A percentile compares a stretch with the other conserved stretches of the same genome.
Evolutionary conservation across 805 yeast species (phyloP).

Genomic region (Teunomyces pallodes): DNA sequence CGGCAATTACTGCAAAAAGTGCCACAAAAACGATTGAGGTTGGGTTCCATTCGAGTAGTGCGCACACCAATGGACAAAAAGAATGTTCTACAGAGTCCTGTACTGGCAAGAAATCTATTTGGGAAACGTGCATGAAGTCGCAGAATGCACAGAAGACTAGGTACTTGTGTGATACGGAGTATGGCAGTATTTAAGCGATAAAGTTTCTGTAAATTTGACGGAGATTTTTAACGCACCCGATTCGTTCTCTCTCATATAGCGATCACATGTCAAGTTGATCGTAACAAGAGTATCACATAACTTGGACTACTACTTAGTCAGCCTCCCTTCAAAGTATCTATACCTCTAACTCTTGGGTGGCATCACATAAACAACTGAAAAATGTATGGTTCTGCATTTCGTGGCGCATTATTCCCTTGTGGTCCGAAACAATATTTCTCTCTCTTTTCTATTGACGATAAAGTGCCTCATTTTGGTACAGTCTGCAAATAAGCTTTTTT

Average conservation of each 20-base stretch:
- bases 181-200: not conserved
- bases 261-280: too few relatives aligned
- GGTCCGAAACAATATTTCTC: not conserved
- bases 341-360: too few relatives aligned
- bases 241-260: not conserved
- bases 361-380: not conserved
- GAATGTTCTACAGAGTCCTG: not conserved
- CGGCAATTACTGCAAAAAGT: slow-evolving; percentile 5
- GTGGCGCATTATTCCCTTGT: not conserved
- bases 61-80: not conserved
- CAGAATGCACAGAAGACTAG: not conserved
- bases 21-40: slow-evolving; percentile 3
- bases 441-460: not conserved
- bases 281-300: too few relatives aligned
- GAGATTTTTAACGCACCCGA: not conserved
- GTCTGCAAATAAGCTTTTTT: not conserved
- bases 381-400: not conserved
- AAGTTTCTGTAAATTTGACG: not conserved
- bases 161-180: not conserved
- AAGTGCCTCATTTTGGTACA: not conserved
- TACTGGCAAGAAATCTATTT: not conserved
- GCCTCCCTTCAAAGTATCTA: too few relatives aligned
- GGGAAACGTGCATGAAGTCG: not conserved
- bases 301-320: too few relatives aligned
- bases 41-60: not conserved